Conservation (phyloP, 176 grass and related monocot species). For the Cenchrus purpureus region DNA sequence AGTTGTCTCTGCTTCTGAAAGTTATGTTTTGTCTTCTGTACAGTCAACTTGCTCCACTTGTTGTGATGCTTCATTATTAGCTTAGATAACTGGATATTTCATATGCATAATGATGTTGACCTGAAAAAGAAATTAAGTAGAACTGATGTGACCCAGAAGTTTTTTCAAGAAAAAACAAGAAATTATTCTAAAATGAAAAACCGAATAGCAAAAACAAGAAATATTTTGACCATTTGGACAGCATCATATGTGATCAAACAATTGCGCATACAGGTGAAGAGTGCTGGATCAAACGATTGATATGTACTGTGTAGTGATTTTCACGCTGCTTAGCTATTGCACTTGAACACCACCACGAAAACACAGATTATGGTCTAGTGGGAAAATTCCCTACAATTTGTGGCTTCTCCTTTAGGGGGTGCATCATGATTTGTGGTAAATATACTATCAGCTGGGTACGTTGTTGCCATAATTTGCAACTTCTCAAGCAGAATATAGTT, state of each 20-base stretch:
- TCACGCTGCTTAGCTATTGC: neutral
- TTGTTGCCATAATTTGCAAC: neutral
- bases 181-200: neutral
- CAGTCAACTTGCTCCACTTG: conserved; percentile 11
- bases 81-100: neutral
- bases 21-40: neutral
- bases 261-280: neutral
- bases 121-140: neutral
- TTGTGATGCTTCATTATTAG: neutral
- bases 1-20: neutral
- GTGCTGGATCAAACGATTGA: too few species aligned
- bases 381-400: neutral
- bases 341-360: neutral
- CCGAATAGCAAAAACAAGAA: neutral
- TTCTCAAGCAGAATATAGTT: neutral
- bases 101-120: neutral
- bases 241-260: neutral
- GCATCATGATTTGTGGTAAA: neutral
- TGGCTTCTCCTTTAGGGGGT: neutral
- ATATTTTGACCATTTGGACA: neutral
- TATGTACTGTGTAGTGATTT: neutral
- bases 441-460: neutral
- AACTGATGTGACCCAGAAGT: too few species aligned
- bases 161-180: too few species aligned
- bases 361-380: neutral